These are phyloP conservation scores for Cerrena zonata DNA, from an alignment of 1,284 basidiomycete genomes.

Conservation along the genomic window DNA sequence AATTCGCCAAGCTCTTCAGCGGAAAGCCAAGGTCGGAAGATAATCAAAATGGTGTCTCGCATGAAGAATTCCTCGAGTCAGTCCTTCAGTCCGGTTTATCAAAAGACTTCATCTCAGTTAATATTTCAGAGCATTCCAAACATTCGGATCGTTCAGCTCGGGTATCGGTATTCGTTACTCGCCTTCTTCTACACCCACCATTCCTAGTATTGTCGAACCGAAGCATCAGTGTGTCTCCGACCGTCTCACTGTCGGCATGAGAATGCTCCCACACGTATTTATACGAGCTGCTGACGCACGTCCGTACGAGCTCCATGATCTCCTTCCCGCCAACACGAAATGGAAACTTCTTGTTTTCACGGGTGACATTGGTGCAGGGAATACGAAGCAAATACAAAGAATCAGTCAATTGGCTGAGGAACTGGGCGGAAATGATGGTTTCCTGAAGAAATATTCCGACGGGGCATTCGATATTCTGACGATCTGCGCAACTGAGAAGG, in stretches of 20 bases:
- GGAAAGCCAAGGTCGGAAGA: constrained; percentile 45
- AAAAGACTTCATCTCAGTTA: neutral
- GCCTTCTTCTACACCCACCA: neutral
- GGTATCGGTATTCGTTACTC: neutral
- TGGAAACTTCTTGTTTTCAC: constrained; percentile 9
- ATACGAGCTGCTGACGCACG: constrained; percentile 2
- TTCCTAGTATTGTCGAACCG: neutral
- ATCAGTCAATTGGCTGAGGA: constrained; percentile 1
- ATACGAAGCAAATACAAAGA: neutral
- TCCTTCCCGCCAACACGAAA: constrained; percentile 9
- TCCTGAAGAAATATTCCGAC: neutral
- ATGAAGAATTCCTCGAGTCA: neutral
- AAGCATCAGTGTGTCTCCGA: neutral
- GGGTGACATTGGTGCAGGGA: neutral
- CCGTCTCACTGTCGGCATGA: constrained; percentile 16
- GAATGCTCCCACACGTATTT: constrained; percentile 1
- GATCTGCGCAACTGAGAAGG: constrained; percentile 10
- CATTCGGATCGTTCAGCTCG: neutral
- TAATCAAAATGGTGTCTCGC: neutral
- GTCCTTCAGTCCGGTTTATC: neutral
- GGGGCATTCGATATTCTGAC: neutral
- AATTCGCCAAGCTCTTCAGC: constrained; percentile 71
- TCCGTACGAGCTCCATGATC: constrained; percentile 9
- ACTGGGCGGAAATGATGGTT: neutral
- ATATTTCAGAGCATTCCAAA: neutral